phyloP scores from a whole-genome alignment of 352 stramenopile genomes.

The Globisporangium cederbergense region DNA sequence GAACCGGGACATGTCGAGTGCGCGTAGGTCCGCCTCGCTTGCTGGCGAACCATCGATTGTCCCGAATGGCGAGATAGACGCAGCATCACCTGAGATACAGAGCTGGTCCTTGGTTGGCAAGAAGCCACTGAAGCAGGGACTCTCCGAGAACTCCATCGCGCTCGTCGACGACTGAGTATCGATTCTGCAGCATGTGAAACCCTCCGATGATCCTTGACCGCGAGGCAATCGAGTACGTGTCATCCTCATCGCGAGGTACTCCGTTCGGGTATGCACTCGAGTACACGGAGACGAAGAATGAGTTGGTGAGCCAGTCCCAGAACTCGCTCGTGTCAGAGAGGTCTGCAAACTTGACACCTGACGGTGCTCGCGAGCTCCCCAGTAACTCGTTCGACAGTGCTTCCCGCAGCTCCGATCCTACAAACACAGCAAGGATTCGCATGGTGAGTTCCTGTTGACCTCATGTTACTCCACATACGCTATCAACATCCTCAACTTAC shows the following conservation, averaged over 20 bases:
- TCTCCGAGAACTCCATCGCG: slow-evolving; percentile 28
- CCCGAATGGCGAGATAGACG: not conserved
- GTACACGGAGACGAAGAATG: slow-evolving; percentile 48
- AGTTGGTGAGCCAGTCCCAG: slow-evolving; percentile 62
- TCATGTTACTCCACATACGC: no score
- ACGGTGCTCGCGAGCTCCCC: slow-evolving; percentile 31
- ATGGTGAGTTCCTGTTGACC: not conserved
- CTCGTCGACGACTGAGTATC: slow-evolving; percentile 49
- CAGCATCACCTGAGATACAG: slow-evolving; percentile 15
- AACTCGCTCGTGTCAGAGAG: slow-evolving; percentile 39
- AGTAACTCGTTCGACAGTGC: slow-evolving; percentile 51
- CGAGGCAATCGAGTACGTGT: slow-evolving; percentile 53
- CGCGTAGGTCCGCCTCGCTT: slow-evolving; percentile 24
- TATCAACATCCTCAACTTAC: slow-evolving; percentile 21
- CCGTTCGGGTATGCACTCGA: slow-evolving; percentile 22
- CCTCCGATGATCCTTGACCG: slow-evolving; percentile 57
- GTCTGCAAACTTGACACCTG: slow-evolving; percentile 31
- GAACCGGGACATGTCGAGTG: slow-evolving; percentile 56
- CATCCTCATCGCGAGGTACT: slow-evolving; percentile 5
- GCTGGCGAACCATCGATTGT: slow-evolving; percentile 4
- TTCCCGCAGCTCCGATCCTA: slow-evolving; percentile 24
- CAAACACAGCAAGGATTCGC: not conserved
- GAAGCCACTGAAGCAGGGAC: slow-evolving; percentile 44
- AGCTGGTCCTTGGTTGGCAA: slow-evolving; percentile 32
- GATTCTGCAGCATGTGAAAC: slow-evolving; percentile 57